Conservation (phyloP, 495 filamentous ascomycete species). For the Mycothermus thermophilus region DNA sequence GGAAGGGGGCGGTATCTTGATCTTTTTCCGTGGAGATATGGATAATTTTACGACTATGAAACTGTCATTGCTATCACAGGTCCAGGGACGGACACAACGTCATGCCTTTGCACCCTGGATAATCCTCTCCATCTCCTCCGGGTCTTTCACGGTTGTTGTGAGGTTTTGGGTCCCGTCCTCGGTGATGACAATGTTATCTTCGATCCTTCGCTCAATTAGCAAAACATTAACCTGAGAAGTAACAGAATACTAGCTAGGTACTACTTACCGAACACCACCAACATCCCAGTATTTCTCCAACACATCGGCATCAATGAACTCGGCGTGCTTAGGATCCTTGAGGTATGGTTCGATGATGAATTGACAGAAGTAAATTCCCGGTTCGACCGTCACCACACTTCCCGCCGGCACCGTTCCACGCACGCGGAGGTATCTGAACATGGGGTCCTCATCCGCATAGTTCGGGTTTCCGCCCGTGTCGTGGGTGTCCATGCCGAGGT, state of each 20-base stretch:
- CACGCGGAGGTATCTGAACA: conserved; percentile 81
- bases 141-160: conserved; percentile 60
- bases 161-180: conserved; percentile 65
- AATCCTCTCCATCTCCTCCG: conserved; percentile 54
- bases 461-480: conserved; percentile 81
- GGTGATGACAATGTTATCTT: conserved; percentile 68
- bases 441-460: conserved; percentile 66
- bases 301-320: conserved; percentile 60
- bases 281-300: conserved; percentile 79
- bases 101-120: conserved; percentile 21
- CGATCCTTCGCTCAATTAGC: conserved; percentile 25
- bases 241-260: neutral
- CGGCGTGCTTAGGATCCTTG: conserved; percentile 49
- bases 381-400: conserved; percentile 80
- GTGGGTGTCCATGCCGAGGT: conserved; percentile 90
- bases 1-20: too few relatives aligned
- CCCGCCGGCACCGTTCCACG: conserved; percentile 59
- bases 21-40: too few relatives aligned
- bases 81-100: too few relatives aligned
- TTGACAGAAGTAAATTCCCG: conserved; percentile 85
- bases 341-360: conserved; percentile 84
- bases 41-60: too few relatives aligned
- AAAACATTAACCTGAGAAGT: neutral
- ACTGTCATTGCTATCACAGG: too few relatives aligned
- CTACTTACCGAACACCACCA: conserved; percentile 55